Percentiles rank a stretch among this genome's conserved stretches.
phyloP scores from a whole-genome alignment of 2,329 filamentous ascomycete species.

The Pseudogymnoascus sp. region DNA sequence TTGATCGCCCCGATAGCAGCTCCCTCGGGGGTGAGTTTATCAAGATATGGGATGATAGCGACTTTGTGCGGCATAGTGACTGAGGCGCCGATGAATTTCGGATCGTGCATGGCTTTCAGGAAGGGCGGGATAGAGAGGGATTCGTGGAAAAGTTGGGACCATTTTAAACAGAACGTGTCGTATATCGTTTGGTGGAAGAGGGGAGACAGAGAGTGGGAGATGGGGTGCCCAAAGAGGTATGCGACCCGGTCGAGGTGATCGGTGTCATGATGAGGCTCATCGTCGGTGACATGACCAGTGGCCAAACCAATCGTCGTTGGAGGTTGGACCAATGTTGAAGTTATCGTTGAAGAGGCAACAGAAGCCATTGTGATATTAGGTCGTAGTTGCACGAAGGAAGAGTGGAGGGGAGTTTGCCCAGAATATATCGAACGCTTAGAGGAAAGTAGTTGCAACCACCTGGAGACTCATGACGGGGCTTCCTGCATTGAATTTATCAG shows the following conservation, averaged over 20 bases:
- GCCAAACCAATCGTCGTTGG: not conserved
- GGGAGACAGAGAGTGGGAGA: slow-evolving; percentile 47
- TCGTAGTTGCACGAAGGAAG: not conserved
- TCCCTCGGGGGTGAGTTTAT: slow-evolving; percentile 65
- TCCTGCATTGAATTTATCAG: not conserved
- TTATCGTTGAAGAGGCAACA: slow-evolving; percentile 1
- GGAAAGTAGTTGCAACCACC: not conserved
- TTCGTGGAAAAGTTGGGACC: slow-evolving; percentile 46
- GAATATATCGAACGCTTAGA: slow-evolving; percentile 5
- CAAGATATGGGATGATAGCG: slow-evolving; percentile 63
- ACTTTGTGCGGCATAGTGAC: slow-evolving; percentile 85
- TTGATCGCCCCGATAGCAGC: slow-evolving; percentile 70
- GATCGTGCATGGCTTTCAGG: slow-evolving; percentile 44
- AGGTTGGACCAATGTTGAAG: not conserved
- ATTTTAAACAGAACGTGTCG: slow-evolving; percentile 40
- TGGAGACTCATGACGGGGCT: not conserved
- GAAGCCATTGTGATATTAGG: not conserved
- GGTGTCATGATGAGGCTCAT: not conserved
- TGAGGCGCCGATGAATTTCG: slow-evolving; percentile 57
- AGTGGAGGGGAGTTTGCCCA: not conserved
- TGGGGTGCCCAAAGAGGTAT: slow-evolving; percentile 50
- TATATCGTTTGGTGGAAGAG: slow-evolving; percentile 48
- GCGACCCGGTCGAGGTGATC: slow-evolving; percentile 17
- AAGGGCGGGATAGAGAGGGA: slow-evolving; percentile 42
- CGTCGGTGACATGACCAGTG: not conserved